Evolutionary conservation across 2,329 filamentous ascomycete species (phyloP).

Genomic region (Colletotrichum sp.): DNA sequence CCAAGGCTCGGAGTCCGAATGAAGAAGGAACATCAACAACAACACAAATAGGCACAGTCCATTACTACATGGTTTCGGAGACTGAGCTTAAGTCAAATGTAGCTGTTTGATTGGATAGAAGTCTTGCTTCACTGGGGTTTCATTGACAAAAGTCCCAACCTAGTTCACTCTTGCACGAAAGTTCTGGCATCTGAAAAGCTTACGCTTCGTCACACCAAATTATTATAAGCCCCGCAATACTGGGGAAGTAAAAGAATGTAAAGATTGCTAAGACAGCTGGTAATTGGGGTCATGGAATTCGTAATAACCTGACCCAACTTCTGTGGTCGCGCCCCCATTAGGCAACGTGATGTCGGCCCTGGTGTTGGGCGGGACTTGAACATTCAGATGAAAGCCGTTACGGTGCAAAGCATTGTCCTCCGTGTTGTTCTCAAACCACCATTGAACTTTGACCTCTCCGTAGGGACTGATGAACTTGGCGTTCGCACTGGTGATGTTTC

Average conservation of each 20-base stretch:
- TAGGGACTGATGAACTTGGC: conserved; percentile 36
- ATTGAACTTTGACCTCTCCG: conserved; percentile 31
- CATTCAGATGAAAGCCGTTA: conserved; percentile 12
- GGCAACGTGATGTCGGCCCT: conserved; percentile 14
- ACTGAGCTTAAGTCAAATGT: not conserved
- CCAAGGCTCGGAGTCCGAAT: not conserved
- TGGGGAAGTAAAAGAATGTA: not conserved
- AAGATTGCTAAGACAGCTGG: not conserved
- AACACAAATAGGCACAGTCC: not conserved
- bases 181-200: not conserved
- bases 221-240: not conserved
- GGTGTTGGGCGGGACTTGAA: conserved; percentile 5
- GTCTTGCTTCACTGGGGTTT: not conserved
- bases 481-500: conserved; percentile 37
- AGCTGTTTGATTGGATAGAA: not conserved
- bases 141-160: not conserved
- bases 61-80: not conserved
- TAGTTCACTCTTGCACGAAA: not conserved
- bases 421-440: conserved; percentile 27
- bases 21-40: not conserved
- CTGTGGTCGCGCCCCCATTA: not conserved
- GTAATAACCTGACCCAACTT: conserved; percentile 13
- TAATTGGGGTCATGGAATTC: conserved; percentile 13
- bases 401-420: conserved; percentile 5
- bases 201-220: not conserved